Percentiles rank a stretch among this genome's conserved stretches.
Evolutionary conservation across 768 basidiomycete species (phyloP).

Genomic region (Goffeauzyma gilvescens): DNA sequence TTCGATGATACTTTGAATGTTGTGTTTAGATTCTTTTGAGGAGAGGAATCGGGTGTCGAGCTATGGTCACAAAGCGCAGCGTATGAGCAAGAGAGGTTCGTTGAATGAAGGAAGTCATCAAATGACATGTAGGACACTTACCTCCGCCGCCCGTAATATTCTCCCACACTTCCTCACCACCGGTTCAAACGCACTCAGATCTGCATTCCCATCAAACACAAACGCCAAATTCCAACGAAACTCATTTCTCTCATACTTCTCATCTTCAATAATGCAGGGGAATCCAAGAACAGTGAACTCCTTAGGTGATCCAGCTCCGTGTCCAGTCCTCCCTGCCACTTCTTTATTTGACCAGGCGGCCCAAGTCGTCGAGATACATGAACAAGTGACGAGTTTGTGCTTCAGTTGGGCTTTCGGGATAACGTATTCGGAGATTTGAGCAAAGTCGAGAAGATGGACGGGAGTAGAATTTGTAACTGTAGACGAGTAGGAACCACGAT

Average conservation of each 20-base stretch:
- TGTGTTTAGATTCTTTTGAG: conserved; percentile 43
- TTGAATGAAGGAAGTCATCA: too few species aligned
- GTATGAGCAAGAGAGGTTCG: too few species aligned
- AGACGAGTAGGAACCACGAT: too few species aligned
- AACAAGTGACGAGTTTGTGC: conserved; percentile 70
- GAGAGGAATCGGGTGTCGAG: conserved; percentile 82
- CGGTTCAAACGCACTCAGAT: conserved; percentile 87
- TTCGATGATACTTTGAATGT: conserved; percentile 68
- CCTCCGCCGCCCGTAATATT: conserved; percentile 74
- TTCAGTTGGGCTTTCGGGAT: conserved; percentile 74
- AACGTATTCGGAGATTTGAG: conserved; percentile 79
- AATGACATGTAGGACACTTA: conserved; percentile 32
- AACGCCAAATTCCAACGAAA: conserved; percentile 91
- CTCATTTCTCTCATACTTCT: conserved; percentile 60
- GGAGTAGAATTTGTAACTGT: too few species aligned
- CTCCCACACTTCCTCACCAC: conserved; percentile 86
- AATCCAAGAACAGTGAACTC: conserved; percentile 85
- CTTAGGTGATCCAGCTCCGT: conserved; percentile 31
- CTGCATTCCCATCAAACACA: conserved; percentile 77
- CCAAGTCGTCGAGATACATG: too few species aligned
- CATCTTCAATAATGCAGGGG: conserved; percentile 53
- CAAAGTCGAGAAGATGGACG: conserved; percentile 83
- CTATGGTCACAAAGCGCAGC: too few species aligned
- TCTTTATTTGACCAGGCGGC: conserved; percentile 10
- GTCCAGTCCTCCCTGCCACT: background rate